Base-by-base conservation (phyloP, 495 filamentous ascomycete genomes). In the Articulospora tetracladia region DNA sequence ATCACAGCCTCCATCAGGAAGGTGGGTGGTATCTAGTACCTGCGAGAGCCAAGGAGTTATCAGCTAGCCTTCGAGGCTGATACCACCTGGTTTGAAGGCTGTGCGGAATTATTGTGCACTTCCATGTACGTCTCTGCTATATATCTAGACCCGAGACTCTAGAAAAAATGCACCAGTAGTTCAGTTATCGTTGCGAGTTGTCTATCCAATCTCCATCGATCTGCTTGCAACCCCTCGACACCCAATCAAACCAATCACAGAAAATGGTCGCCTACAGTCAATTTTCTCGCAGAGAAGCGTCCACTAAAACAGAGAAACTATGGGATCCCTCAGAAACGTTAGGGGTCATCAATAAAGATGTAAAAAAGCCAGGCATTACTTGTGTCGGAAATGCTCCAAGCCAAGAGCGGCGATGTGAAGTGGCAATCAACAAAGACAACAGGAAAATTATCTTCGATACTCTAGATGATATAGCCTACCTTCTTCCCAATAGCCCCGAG, bases 331-430 rank as follows among this genome's bases (percentile, higher is more conserved):
- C 24, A 0, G 39, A 61, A 47, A 58, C 49, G 20, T 48, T 65
- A 25, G 48, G 49, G 30, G 61, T 61, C 23, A 53, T 57, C 58
- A 65, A 65, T 51, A 57, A 32, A 3, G 59, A 56, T 24, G 41
- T 53, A 1, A 58, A 32, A 12, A 48, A 60, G n/a, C 2, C 36
- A 32, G 10, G 26, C 32, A 50, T 61, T 6, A 61, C 62, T 7
- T 65, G 62, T 39, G 22, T 53, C 32, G 62, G 62, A 23, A 15
- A 60, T 57, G 62, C 62, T 7, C 62, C 58, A 28, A 58, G 58
- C 26, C 22, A 61, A 53, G 17, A 53, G 28, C 41, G 62, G 58
- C 57, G 62, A 25, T 65, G 62, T 50, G 53, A 48, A 32, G 58
- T 49, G 34, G 30, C 58, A 15, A 61, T 65, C 54, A 7, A 53